Conservation (phyloP, 306 rosid species). For the Trifolium subterraneum region DNA sequence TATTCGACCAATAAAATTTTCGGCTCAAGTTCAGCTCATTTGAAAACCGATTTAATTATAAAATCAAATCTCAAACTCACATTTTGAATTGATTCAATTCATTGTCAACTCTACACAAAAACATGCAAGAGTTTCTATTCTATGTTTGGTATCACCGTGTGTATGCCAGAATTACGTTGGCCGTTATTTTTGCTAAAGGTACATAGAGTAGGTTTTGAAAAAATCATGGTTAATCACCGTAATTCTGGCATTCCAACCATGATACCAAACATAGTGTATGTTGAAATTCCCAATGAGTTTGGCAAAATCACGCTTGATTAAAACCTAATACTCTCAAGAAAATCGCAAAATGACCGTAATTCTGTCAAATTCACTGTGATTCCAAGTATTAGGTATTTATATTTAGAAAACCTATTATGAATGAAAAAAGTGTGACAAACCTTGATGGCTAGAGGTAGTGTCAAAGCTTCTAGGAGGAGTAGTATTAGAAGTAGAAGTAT, state of each 20-base stretch:
- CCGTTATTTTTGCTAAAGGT: too few species aligned
- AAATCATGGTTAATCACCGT: too few species aligned
- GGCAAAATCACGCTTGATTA: too few species aligned
- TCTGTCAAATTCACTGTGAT: background rate
- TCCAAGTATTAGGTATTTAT: background rate
- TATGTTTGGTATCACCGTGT: background rate
- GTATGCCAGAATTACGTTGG: too few species aligned
- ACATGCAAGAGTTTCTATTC: background rate
- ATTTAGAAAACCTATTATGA: background rate
- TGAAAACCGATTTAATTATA: background rate
- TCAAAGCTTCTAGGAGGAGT: constrained; percentile 97
- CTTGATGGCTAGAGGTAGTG: constrained; percentile 93
- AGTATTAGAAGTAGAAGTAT: constrained; percentile 88
- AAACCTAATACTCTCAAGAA: too few species aligned
- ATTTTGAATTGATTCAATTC: background rate
- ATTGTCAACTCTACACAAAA: background rate
- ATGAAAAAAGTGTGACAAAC: constrained; percentile 37
- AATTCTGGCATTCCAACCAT: too few species aligned
- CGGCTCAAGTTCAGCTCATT: too few species aligned
- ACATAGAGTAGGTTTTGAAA: too few species aligned
- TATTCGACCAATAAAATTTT: too few species aligned
- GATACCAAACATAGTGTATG: background rate
- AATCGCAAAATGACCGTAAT: too few species aligned
- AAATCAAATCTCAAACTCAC: background rate
- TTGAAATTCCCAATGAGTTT: background rate